Conservation (phyloP, 192 early-diverging fungal genomes). For the Radiomyces spectabilis region DNA sequence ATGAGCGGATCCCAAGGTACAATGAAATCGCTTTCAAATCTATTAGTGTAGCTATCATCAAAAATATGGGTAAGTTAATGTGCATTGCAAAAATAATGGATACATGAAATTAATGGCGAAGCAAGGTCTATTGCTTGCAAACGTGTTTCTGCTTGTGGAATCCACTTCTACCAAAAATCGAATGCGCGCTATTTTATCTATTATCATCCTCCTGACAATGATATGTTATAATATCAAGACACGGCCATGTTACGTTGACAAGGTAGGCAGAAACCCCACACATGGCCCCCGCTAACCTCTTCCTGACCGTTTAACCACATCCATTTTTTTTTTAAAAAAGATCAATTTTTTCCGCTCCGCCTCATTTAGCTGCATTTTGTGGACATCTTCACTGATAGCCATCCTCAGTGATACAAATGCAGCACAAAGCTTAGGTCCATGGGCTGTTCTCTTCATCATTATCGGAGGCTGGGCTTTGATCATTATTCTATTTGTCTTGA, state of each 20-base stretch:
- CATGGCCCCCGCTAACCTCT: too few relatives aligned
- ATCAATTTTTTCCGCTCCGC: slow-evolving; percentile 68
- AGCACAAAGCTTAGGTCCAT: slow-evolving; percentile 31
- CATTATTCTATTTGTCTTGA: slow-evolving; percentile 44
- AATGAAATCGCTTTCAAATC: slow-evolving; percentile 70
- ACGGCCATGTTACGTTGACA: slow-evolving; percentile 65
- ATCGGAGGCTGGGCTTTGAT: slow-evolving; percentile 50
- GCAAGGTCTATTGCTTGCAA: slow-evolving; percentile 52
- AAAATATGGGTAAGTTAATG: slow-evolving; percentile 50
- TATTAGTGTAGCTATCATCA: slow-evolving; percentile 66
- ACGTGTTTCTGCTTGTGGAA: slow-evolving; percentile 58
- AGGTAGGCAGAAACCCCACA: too few relatives aligned
- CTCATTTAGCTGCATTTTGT: slow-evolving; percentile 59
- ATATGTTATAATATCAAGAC: slow-evolving; percentile 66
- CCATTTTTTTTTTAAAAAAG: slow-evolving; percentile 12
- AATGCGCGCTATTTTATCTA: slow-evolving; percentile 61
- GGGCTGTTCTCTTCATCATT: slow-evolving; percentile 38
- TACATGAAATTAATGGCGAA: too few relatives aligned
- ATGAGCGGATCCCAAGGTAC: slow-evolving; percentile 57
- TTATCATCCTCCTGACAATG: slow-evolving; percentile 60
- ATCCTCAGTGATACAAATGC: slow-evolving; percentile 49
- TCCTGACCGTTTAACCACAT: neutral
- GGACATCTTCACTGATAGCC: slow-evolving; percentile 58
- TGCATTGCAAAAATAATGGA: neutral
- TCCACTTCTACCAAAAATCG: slow-evolving; percentile 45